These are phyloP conservation scores for Quercus parvula DNA, from an alignment of 306 rosid species.

Conservation along the genomic window DNA sequence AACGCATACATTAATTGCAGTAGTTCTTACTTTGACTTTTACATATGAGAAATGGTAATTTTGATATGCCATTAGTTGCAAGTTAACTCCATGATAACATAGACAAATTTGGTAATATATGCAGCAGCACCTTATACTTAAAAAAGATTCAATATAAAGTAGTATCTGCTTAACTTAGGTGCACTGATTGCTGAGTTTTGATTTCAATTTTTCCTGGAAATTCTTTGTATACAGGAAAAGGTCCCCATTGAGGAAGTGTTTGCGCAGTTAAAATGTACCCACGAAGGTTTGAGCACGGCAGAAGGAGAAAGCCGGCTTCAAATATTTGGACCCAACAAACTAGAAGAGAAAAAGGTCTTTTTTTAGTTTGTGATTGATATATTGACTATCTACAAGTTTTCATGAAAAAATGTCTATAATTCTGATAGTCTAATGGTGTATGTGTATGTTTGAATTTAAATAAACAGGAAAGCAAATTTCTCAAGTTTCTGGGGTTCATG, in stretches of 20 bases:
- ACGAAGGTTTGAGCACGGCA: constrained; percentile 62
- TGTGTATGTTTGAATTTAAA: constrained; percentile 4
- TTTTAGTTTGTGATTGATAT: neutral
- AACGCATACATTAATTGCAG: no score
- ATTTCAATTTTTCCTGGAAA: constrained; percentile 9
- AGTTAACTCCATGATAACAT: neutral
- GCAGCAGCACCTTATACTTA: neutral
- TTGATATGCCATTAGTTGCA: neutral
- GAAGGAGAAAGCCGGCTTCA: constrained; percentile 86
- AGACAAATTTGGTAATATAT: neutral
- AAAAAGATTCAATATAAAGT: neutral
- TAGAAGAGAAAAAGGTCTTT: constrained; percentile 89
- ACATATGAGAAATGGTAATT: neutral
- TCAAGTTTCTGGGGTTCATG: constrained; percentile 98
- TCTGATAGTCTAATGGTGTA: constrained; percentile 24
- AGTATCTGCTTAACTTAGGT: neutral
- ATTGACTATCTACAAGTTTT: neutral
- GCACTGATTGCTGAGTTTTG: neutral
- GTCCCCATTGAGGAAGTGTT: constrained; percentile 95
- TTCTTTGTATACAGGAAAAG: constrained; percentile 59
- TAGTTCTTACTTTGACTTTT: no score
- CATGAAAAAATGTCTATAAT: neutral
- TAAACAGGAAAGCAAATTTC: constrained; percentile 84
- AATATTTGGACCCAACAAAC: constrained; percentile 95
- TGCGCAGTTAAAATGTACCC: constrained; percentile 77